Evolutionary conservation across 1,284 basidiomycete genomes (phyloP).

Genomic region (Irpex sp.): DNA sequence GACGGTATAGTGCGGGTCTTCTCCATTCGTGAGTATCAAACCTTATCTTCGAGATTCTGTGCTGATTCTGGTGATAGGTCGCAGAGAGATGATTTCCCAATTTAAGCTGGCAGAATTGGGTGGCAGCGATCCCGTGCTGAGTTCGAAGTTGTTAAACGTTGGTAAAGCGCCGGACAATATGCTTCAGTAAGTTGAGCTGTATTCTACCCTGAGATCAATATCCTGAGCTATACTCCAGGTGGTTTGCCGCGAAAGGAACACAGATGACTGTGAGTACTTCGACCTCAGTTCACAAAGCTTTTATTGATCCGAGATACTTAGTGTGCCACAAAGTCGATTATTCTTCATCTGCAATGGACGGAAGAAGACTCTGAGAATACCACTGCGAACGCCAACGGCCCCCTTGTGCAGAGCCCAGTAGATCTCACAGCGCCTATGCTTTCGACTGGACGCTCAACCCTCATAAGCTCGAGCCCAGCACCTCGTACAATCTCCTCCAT

Average conservation of each 20-base stretch:
- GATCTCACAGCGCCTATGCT: slow-evolving; percentile 16
- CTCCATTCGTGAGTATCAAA: slow-evolving; percentile 67
- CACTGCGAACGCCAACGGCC: slow-evolving; percentile 2
- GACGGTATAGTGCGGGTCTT: slow-evolving; percentile 90
- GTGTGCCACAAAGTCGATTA: slow-evolving; percentile 88
- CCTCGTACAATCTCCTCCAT: slow-evolving; percentile 28
- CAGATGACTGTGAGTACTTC: slow-evolving; percentile 75
- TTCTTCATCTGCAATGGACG: slow-evolving; percentile 86
- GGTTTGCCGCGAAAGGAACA: slow-evolving; percentile 88
- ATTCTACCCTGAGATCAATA: neutral
- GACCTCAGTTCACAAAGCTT: neutral
- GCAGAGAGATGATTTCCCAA: slow-evolving; percentile 87
- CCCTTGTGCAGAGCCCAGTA: slow-evolving; percentile 9
- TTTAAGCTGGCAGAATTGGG: slow-evolving; percentile 83
- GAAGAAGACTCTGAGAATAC: slow-evolving; percentile 40
- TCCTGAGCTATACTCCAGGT: slow-evolving; percentile 35
- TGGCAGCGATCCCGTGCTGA: slow-evolving; percentile 60
- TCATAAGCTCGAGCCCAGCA: slow-evolving; percentile 26
- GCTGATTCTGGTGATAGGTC: slow-evolving; percentile 36
- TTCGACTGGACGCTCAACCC: slow-evolving; percentile 20
- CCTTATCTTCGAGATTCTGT: neutral
- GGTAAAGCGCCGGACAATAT: slow-evolving; percentile 79
- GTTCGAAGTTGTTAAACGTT: slow-evolving; percentile 66
- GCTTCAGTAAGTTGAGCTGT: slow-evolving; percentile 56
- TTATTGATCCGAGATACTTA: slow-evolving; percentile 26